These are phyloP conservation scores for Aurantiochytrium sp. DNA, from an alignment of 108 stramenopile genomes.

Conservation along the genomic window DNA sequence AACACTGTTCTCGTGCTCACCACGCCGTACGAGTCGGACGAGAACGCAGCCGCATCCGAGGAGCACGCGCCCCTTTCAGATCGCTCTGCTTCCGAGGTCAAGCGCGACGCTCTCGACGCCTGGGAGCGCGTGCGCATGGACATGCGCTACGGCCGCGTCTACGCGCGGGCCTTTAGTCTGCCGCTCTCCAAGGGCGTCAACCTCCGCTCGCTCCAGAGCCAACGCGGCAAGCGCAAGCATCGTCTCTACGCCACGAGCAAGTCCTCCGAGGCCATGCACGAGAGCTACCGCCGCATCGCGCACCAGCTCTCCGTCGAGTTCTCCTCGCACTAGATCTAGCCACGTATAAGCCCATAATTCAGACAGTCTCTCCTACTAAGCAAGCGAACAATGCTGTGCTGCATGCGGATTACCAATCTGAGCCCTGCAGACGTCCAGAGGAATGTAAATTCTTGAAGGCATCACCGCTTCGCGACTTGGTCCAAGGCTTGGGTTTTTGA, in stretches of 20 bases:
- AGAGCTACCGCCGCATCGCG: background rate
- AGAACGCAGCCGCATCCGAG: background rate
- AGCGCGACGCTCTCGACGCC: background rate
- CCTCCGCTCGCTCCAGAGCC: background rate
- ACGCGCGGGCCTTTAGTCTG: background rate
- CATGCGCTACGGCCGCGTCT: conserved; percentile 7
- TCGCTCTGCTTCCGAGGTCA: background rate
- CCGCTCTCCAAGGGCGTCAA: background rate
- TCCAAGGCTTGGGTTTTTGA: too few species aligned
- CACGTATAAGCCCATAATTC: background rate
- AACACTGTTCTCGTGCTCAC: background rate
- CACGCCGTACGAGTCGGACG: background rate
- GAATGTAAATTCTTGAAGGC: too few species aligned
- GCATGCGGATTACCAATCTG: too few species aligned
- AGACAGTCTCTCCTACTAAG: too few species aligned
- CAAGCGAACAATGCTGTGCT: too few species aligned
- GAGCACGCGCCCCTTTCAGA: background rate
- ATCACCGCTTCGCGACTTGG: too few species aligned
- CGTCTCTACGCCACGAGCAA: background rate
- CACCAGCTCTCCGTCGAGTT: background rate
- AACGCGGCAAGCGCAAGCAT: background rate
- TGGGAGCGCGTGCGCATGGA: conserved; percentile 9
- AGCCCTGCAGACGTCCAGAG: too few species aligned
- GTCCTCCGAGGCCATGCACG: background rate
- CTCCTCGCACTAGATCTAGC: background rate